Conservation (phyloP, 352 stramenopile genomes). For the Globisporangium spiculum region DNA sequence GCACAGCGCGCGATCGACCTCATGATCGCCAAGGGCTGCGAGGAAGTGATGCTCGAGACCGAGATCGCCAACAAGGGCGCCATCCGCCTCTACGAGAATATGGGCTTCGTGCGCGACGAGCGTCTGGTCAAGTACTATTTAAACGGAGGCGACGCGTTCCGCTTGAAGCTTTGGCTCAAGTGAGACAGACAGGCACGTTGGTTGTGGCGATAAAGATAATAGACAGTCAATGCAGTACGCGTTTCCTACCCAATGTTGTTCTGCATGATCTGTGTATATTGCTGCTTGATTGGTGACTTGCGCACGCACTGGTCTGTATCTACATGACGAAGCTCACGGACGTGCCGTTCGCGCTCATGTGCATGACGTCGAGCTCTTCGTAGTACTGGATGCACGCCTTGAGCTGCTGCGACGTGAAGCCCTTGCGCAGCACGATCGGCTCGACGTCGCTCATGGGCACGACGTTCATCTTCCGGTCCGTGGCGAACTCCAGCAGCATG, state of each 20-base stretch:
- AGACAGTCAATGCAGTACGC: background rate
- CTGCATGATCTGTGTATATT: background rate
- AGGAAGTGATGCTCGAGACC: constrained; percentile 92
- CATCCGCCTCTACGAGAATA: constrained; percentile 92
- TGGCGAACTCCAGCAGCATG: constrained; percentile 94
- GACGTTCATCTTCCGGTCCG: constrained; percentile 54
- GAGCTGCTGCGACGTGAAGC: constrained; percentile 95
- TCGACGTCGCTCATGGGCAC: constrained; percentile 90
- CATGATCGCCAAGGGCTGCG: constrained; percentile 79
- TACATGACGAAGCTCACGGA: constrained; percentile 70
- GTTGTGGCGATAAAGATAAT: background rate
- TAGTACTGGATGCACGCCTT: constrained; percentile 95
- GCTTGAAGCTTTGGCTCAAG: constrained; percentile 90
- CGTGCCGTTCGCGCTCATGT: constrained; percentile 73
- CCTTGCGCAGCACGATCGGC: constrained; percentile 94
- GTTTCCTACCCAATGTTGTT: background rate
- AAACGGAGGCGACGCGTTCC: constrained; percentile 92
- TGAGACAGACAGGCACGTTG: background rate
- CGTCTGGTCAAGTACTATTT: constrained; percentile 95
- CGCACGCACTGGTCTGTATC: background rate
- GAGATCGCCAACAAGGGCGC: constrained; percentile 91
- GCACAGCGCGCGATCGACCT: constrained; percentile 85
- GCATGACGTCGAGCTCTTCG: constrained; percentile 82
- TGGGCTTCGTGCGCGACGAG: constrained; percentile 93
- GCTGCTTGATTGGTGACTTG: background rate